These are phyloP conservation scores for Rhizoclosmatium hyalinum DNA, from an alignment of 371 early-diverging fungal genomes.

Conservation along the genomic window DNA sequence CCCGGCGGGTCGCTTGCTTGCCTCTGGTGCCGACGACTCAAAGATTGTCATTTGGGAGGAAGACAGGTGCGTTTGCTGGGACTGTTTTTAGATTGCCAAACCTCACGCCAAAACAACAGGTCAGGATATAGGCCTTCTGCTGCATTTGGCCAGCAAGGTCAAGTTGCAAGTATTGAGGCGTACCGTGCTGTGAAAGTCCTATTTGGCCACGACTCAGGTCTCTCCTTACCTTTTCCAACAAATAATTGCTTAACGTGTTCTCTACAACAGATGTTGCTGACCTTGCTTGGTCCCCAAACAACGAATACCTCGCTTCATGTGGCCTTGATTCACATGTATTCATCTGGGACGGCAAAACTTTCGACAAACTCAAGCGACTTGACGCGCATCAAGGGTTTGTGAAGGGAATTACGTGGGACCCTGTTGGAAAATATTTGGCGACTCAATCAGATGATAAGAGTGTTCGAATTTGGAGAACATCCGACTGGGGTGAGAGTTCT, in stretches of 20 bases:
- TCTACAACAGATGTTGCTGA: slow-evolving; percentile 79
- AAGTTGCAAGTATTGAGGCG: slow-evolving; percentile 64
- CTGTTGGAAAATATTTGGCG: slow-evolving; percentile 91
- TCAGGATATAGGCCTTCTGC: slow-evolving; percentile 4
- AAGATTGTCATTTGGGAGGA: slow-evolving; percentile 91
- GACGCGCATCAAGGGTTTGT: slow-evolving; percentile 88
- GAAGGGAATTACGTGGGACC: slow-evolving; percentile 97
- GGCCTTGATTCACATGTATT: slow-evolving; percentile 84
- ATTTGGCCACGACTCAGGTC: slow-evolving; percentile 91
- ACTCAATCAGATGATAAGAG: slow-evolving; percentile 94
- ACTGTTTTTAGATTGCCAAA: neutral
- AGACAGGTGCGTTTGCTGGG: slow-evolving; percentile 58
- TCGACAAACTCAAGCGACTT: slow-evolving; percentile 64
- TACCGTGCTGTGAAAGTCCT: slow-evolving; percentile 83
- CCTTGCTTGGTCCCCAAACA: slow-evolving; percentile 93
- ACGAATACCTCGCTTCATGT: slow-evolving; percentile 87
- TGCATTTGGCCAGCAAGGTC: slow-evolving; percentile 24
- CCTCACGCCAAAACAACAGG: slow-evolving; percentile 10
- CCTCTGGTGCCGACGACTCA: slow-evolving; percentile 87
- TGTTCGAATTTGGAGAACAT: slow-evolving; percentile 83
- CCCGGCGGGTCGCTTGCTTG: slow-evolving; percentile 77
- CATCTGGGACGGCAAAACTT: slow-evolving; percentile 82
- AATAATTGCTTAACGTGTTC: neutral
- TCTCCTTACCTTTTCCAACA: neutral
- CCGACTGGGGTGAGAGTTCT: slow-evolving; percentile 72